A percentile compares a stretch with the other conserved stretches of the same genome.
Evolutionary conservation across 2,329 filamentous ascomycete species (phyloP).

Genomic region (Hypoxylon sp.): DNA sequence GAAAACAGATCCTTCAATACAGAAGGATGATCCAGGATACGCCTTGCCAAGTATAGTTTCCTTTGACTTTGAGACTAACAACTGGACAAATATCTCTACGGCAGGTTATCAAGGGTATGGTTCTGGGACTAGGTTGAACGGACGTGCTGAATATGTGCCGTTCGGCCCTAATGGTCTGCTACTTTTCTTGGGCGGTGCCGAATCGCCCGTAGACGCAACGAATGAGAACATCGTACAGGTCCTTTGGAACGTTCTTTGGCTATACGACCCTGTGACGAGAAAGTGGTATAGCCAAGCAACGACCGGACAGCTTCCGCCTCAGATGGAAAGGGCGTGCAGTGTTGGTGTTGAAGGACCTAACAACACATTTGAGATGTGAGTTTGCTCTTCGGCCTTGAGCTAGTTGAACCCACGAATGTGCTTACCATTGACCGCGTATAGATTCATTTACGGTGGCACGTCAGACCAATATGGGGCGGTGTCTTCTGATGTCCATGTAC

Average conservation of each 20-base stretch:
- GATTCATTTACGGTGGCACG: constrained; percentile 54
- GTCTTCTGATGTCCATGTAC: constrained; percentile 51
- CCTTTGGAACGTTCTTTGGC: constrained; percentile 47
- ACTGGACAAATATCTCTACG: constrained; percentile 51
- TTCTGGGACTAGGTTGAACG: constrained; percentile 49
- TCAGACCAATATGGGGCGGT: constrained; percentile 38
- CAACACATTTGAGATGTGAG: constrained; percentile 54
- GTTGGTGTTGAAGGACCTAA: constrained; percentile 51
- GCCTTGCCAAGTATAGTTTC: constrained; percentile 49
- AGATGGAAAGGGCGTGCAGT: constrained; percentile 50
- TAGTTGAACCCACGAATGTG: not conserved
- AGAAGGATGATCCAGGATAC: constrained; percentile 42
- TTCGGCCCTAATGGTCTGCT: constrained; percentile 52
- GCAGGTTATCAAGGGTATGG: constrained; percentile 42
- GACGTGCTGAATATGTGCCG: constrained; percentile 49
- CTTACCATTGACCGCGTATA: constrained; percentile 30
- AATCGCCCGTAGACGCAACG: constrained; percentile 42
- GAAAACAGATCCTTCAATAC: constrained; percentile 44
- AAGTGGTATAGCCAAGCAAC: constrained; percentile 53
- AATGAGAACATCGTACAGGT: constrained; percentile 39
- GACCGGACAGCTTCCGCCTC: constrained; percentile 48
- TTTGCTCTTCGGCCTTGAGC: not conserved
- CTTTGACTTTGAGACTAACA: constrained; percentile 49
- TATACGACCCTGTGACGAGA: constrained; percentile 52
- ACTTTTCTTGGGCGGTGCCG: constrained; percentile 51